phyloP scores from a whole-genome alignment of 768 basidiomycete genomes.

The Psilocybe azurescens region DNA sequence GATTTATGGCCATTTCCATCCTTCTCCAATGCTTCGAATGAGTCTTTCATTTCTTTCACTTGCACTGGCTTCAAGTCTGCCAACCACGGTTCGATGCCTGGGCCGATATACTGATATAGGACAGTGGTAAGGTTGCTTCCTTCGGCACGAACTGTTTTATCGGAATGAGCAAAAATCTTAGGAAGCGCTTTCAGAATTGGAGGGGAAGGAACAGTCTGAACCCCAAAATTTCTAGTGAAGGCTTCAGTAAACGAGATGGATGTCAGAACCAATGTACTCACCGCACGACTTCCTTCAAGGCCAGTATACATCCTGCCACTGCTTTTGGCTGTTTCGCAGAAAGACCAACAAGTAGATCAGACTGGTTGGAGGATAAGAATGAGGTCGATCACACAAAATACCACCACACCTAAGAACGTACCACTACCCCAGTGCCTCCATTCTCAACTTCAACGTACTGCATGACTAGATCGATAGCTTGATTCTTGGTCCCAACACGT shows the following conservation, averaged over 20 bases:
- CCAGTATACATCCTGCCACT: constrained; percentile 79
- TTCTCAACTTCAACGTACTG: constrained; percentile 97
- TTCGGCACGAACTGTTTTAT: constrained; percentile 95
- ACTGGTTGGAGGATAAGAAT: constrained; percentile 45
- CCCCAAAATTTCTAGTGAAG: constrained; percentile 73
- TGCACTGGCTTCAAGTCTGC: constrained; percentile 96
- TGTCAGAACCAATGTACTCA: constrained; percentile 39
- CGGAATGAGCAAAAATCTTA: constrained; percentile 93
- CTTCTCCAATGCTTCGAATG: constrained; percentile 83
- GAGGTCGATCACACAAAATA: constrained; percentile 29
- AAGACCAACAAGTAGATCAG: constrained; percentile 83
- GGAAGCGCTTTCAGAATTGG: constrained; percentile 87
- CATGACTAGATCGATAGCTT: constrained; percentile 83
- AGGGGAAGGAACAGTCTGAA: constrained; percentile 71
- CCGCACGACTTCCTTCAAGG: constrained; percentile 86
- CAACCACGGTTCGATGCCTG: constrained; percentile 83
- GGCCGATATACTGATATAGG: constrained; percentile 87
- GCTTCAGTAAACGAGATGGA: not conserved
- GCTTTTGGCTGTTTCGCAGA: constrained; percentile 94
- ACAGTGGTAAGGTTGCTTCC: constrained; percentile 76
- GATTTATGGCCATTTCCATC: constrained; percentile 86
- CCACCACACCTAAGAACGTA: constrained; percentile 51
- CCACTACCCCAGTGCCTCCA: constrained; percentile 83
- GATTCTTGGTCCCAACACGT: constrained; percentile 87
- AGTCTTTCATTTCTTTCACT: constrained; percentile 92